Percentiles rank a stretch among this genome's conserved stretches.
These are phyloP conservation scores for Oemleria cerasiformis DNA, from an alignment of 306 rosid genomes.

Conservation along the genomic window DNA sequence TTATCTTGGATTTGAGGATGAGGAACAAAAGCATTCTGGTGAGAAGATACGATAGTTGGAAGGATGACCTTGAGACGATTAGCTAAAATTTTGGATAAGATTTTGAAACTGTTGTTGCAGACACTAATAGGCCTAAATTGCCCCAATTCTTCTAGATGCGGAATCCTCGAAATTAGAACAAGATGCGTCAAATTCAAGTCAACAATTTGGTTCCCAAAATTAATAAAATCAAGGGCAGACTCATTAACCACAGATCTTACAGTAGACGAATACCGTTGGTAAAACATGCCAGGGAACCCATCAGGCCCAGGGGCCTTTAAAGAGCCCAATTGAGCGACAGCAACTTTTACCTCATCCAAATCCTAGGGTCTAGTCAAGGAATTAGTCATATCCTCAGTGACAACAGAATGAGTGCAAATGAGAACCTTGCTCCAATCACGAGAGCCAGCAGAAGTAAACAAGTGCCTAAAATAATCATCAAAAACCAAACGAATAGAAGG, in stretches of 20 bases:
- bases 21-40: not conserved
- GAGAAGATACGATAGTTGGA: not conserved
- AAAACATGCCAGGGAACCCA: not conserved
- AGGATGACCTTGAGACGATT: no score
- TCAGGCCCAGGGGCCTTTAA: not conserved
- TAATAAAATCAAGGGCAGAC: not conserved
- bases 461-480: no score
- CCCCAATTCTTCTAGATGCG: not conserved
- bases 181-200: not conserved
- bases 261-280: not conserved
- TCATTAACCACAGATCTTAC: not conserved
- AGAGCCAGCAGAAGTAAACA: not conserved
- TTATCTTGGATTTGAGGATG: not conserved
- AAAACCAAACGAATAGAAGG: not conserved
- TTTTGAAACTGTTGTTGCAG: not conserved
- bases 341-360: not conserved
- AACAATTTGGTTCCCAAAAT: not conserved
- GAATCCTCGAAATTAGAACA: not conserved
- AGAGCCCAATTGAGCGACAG: not conserved
- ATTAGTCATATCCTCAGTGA: not conserved
- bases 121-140: not conserved
- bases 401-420: not conserved
- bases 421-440: not conserved
- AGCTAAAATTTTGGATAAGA: not conserved
- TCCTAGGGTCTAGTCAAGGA: not conserved